Evolutionary conservation across 78 protist genomes (phyloP), one percentile per base, ranked within the genome.

Genomic region (Monocercomonoides exilis): DNA sequence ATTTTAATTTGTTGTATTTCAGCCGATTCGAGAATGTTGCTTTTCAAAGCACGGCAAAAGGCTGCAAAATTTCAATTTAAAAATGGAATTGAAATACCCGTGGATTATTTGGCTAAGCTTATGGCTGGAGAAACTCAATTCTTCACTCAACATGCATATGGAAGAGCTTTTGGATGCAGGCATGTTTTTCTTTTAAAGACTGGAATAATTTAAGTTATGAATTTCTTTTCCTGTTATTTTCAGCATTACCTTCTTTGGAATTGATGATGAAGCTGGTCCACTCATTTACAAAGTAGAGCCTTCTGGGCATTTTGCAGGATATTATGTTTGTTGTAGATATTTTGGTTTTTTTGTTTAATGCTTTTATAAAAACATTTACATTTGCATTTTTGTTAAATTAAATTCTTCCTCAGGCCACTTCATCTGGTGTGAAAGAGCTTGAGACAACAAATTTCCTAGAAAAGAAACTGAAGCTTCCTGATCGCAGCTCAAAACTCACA

Each of bases 71-170:
- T 32, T 21, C 6, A 6, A 4, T 21, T 79, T 6, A 21, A 79
- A 41, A 6, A 79, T 21, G 82, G 82, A 6, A 6, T 79, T 29
- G 82, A 79, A 21, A 79, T 79, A 5, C 82, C 82, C 5, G 6
- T 6, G 43, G 4, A 4, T 4, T 79, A 79, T 6, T 41, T 79
- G 45, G 82, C 82, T 4, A 79, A 79, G 4, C 6, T 79, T 33
- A 21, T 79, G 6, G 82, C 82, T 5, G 82, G 21, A 38, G 82
- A 79, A 33, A 33, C 21, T 29, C 82, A 79, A 21, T 79, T 79
- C 36, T 79, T 79, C 82, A 79, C 82, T 5, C 82, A 79, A 79
- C 11, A 79, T 21, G 82, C 82, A 79, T 79, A 79, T 6, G 6
- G 43, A 38, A 33, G 82, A 5, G 43, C 42, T 32, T 21, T 32